phyloP scores from a whole-genome alignment of 805 yeast species.

The Kluyveromyces siamensis region DNA sequence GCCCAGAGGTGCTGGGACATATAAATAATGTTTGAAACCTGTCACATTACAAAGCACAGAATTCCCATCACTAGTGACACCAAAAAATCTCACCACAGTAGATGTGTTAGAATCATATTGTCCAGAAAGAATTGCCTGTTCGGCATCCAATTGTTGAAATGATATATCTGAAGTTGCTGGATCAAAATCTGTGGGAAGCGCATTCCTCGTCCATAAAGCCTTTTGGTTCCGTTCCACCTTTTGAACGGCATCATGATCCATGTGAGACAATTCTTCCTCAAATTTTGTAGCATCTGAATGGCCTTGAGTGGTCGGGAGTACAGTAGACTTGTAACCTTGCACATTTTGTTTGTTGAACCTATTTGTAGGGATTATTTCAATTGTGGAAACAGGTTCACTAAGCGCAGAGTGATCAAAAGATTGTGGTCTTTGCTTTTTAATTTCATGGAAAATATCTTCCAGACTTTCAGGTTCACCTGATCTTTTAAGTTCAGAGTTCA shows the following conservation, averaged over 20 bases:
- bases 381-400: conserved; percentile 28
- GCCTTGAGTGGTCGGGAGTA: neutral
- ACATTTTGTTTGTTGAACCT: conserved; percentile 22
- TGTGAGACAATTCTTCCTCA: conserved; percentile 23
- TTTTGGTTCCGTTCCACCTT: conserved; percentile 18
- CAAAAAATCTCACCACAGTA: conserved; percentile 75
- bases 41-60: conserved; percentile 84
- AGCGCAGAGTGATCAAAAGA: conserved; percentile 25
- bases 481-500: neutral
- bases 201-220: conserved; percentile 50
- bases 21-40: conserved; percentile 84
- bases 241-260: conserved; percentile 24
- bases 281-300: conserved; percentile 9
- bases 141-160: conserved; percentile 93
- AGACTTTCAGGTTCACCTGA: neutral
- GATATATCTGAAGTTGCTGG: conserved; percentile 44
- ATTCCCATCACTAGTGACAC: conserved; percentile 81
- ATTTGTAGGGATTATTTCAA: conserved; percentile 28
- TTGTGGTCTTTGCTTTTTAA: conserved; percentile 19
- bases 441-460: conserved; percentile 1
- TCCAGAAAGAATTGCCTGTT: conserved; percentile 58
- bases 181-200: conserved; percentile 40
- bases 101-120: conserved; percentile 27
- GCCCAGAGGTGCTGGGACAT: conserved; percentile 83
- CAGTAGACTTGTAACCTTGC: conserved; percentile 18